Conservation (phyloP, 441 rosid genomes). For the Adansonia rubrostipa region DNA sequence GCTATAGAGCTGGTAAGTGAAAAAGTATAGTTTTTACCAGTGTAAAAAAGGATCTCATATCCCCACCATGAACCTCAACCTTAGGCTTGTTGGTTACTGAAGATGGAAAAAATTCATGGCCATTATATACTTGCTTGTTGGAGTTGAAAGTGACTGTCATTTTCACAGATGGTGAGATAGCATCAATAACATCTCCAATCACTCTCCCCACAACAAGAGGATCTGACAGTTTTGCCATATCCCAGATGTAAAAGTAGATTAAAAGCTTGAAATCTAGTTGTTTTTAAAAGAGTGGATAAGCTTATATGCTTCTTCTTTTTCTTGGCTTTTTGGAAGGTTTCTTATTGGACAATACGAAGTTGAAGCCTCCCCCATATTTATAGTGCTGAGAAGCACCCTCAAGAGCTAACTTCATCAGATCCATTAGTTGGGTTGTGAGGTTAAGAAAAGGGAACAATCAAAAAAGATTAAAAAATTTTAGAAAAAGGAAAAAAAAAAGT, state of each 20-base stretch:
- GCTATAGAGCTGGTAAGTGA: too few species aligned
- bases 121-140: slow-evolving; percentile 80
- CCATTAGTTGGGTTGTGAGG: slow-evolving; percentile 13
- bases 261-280: too few species aligned
- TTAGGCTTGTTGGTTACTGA: slow-evolving; percentile 72
- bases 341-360: slow-evolving; percentile 14
- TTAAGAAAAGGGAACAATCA: background rate
- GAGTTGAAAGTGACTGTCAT: slow-evolving; percentile 71
- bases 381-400: slow-evolving; percentile 28
- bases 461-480: background rate
- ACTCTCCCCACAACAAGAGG: slow-evolving; percentile 87
- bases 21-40: slow-evolving; percentile 56
- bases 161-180: slow-evolving; percentile 56
- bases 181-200: slow-evolving; percentile 84
- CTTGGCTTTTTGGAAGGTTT: slow-evolving; percentile 7
- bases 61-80: slow-evolving; percentile 85
- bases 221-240: slow-evolving; percentile 61
- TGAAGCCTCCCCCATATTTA: slow-evolving; percentile 35
- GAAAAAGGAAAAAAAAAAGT: background rate
- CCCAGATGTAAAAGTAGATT: background rate
- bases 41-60: slow-evolving; percentile 91
- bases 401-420: slow-evolving; percentile 7
- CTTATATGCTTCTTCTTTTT: background rate
- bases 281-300: background rate
- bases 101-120: slow-evolving; percentile 87